These are phyloP conservation scores for Hymenoscyphus repandus DNA, from an alignment of 2,329 filamentous ascomycete genomes.

Conservation along the genomic window DNA sequence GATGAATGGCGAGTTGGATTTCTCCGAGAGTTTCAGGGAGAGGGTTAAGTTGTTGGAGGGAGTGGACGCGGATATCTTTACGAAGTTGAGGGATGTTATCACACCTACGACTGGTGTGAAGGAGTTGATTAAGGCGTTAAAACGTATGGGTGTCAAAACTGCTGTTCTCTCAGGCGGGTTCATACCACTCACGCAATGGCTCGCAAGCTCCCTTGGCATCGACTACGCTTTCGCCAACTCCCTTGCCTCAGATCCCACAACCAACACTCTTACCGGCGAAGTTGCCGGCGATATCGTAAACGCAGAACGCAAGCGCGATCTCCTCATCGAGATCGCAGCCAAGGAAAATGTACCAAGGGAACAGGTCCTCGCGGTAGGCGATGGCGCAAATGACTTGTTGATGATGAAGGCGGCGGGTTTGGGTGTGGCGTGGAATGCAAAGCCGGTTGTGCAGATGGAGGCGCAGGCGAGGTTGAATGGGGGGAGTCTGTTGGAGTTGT, in stretches of 20 bases:
- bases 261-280: constrained; percentile 61
- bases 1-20: constrained; percentile 95
- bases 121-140: constrained; percentile 68
- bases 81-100: constrained; percentile 68
- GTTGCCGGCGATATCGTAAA: constrained; percentile 69
- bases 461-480: constrained; percentile 69
- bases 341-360: constrained; percentile 60
- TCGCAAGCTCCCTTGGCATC: constrained; percentile 73
- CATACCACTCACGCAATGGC: constrained; percentile 80
- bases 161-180: constrained; percentile 93
- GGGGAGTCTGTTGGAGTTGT: constrained; percentile 62
- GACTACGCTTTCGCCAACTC: constrained; percentile 89
- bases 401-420: constrained; percentile 74
- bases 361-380: constrained; percentile 70
- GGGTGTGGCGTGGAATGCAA: constrained; percentile 80
- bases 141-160: constrained; percentile 75
- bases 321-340: constrained; percentile 65
- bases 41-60: constrained; percentile 78
- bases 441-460: constrained; percentile 74
- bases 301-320: constrained; percentile 66
- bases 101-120: constrained; percentile 77
- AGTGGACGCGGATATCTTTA: constrained; percentile 72
- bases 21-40: constrained; percentile 75
- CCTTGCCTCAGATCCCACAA: constrained; percentile 57
- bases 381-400: constrained; percentile 76